Evolutionary conservation across 345 rosid genomes (phyloP), one percentile per base, ranked within the genome.

Genomic region (Citrus cavaleriei): DNA sequence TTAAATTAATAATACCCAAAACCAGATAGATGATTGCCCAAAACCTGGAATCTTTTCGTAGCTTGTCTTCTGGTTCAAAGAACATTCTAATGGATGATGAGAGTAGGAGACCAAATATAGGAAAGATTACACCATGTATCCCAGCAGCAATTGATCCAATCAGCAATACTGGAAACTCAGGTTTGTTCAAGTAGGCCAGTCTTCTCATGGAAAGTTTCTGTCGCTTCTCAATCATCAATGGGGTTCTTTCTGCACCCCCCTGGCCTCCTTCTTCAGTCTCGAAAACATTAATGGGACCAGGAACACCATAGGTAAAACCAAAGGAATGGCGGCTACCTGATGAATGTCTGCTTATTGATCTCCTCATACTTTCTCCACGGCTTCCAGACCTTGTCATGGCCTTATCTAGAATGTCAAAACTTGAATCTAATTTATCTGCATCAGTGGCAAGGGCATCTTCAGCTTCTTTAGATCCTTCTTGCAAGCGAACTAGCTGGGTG

Each of bases 401-500:
- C 66, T 58, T 79, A 3, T 83, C 84, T 2, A 16, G 35, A 5
- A 62, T 2, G 28, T 68, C 83, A 24, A 72, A 37, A 46, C n/a
- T 73, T 37, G 54, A 27, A 64, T 60, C 69, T 7, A 35, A 35
- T 19, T 61, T 69, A 70, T 75, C 79, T 49, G 24, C 72, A 38
- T 76, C 82, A 30, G 24, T 51, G 42, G 30, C 35, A 0, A 62
- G 42, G 21, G 77, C 67, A 10, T 59, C 84, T 82, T 81, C 91
- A 12, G 76, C 67, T 40, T 81, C 88, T 7, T 79, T 84, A 61
- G 86, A 78, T 64, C 94, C 95, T 81, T 87, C 90, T 89, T 95
- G 98, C 58, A 93, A 87, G 49, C 88, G 91, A 76, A 95, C 75
- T 10, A 95, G 87, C 82, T 92, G 97, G 12, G 94, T 86, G 83